Conservation (phyloP, 768 basidiomycete genomes). For the Hirschioporus abietinus region DNA sequence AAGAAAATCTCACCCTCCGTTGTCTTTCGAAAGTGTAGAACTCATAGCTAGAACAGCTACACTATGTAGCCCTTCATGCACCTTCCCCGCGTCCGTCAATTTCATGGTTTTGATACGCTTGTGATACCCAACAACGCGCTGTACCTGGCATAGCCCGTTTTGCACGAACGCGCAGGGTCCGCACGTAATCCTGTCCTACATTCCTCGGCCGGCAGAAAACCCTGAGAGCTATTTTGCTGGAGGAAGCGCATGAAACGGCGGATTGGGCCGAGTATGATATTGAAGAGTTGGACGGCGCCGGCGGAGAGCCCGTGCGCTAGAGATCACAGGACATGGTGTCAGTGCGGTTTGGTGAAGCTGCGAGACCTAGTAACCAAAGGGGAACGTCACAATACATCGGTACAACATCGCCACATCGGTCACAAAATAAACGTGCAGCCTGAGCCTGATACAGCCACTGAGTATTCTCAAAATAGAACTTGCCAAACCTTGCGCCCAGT, state of each 20-base stretch:
- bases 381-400: constrained; percentile 8
- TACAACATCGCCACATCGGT: constrained; percentile 5
- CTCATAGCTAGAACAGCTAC: too few species aligned
- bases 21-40: constrained; percentile 4
- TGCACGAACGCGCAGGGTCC: constrained; percentile 15
- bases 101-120: constrained; percentile 13
- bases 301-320: constrained; percentile 11
- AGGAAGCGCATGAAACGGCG: constrained; percentile 4
- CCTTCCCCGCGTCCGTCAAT: neutral
- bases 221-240: constrained; percentile 10
- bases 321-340: constrained; percentile 8
- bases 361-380: too few species aligned
- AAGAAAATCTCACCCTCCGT: constrained; percentile 8
- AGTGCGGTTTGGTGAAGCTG: too few species aligned
- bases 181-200: constrained; percentile 11
- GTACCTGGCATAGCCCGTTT: constrained; percentile 14
- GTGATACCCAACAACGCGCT: constrained; percentile 17
- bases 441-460: too few species aligned
- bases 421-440: too few species aligned
- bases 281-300: constrained; percentile 14
- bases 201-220: constrained; percentile 14
- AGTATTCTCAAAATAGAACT: too few species aligned
- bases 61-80: too few species aligned
- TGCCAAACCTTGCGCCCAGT: too few species aligned
- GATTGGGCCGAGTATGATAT: neutral